These are phyloP conservation scores for Leccinum truebloodii DNA, from an alignment of 768 basidiomycete genomes.

Conservation along the genomic window DNA sequence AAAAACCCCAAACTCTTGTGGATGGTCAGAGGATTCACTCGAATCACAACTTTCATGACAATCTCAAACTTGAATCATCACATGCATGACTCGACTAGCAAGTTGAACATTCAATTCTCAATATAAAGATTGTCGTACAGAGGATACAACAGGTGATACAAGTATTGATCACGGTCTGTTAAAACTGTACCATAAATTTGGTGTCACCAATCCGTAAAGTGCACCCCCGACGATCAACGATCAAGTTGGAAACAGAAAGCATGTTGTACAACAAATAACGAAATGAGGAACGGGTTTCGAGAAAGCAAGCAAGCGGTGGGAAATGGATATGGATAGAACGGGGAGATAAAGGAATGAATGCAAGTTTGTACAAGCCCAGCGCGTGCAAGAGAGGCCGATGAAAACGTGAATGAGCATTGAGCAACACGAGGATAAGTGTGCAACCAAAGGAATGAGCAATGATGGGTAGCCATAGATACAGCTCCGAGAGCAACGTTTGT, in stretches of 20 bases:
- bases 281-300: conserved; percentile 3
- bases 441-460: conserved; percentile 1
- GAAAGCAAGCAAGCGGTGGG: background rate
- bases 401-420: conserved; percentile 1
- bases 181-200: conserved; percentile 21
- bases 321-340: conserved; percentile 1
- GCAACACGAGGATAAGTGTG: background rate
- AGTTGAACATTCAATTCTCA: conserved; percentile 10
- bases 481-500: background rate
- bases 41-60: background rate
- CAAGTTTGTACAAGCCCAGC: conserved; percentile 12
- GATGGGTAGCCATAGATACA: conserved; percentile 3
- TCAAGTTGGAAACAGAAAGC: background rate
- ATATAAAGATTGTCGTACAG: conserved; percentile 7
- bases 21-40: background rate
- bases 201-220: conserved; percentile 5
- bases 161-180: conserved; percentile 1
- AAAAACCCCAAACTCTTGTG: conserved; percentile 11
- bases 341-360: background rate
- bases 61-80: background rate
- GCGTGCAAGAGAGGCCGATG: background rate
- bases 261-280: conserved; percentile 18
- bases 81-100: background rate
- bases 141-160: conserved; percentile 15
- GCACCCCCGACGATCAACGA: conserved; percentile 18